phyloP scores from a whole-genome alignment of 2,329 filamentous ascomycete genomes.

The Canariomyces notabilis region DNA sequence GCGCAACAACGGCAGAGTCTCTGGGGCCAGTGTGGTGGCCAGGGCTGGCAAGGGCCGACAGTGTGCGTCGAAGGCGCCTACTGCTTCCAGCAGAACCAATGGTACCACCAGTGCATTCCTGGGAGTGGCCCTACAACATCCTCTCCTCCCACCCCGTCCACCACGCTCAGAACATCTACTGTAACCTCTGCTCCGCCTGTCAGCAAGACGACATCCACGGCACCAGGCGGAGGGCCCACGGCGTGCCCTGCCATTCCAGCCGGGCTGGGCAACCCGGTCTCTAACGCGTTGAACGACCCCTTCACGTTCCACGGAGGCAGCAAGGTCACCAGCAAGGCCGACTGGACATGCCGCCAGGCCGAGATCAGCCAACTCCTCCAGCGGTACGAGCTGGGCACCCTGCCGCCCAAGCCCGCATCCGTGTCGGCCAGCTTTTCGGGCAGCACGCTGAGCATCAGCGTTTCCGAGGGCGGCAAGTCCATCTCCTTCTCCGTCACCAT shows the following conservation, averaged over 20 bases:
- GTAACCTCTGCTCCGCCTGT: conserved; percentile 1
- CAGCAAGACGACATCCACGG: conserved; percentile 1
- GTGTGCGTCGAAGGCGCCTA: conserved; percentile 18
- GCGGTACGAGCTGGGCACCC: conserved; percentile 35
- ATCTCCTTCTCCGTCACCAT: conserved; percentile 32
- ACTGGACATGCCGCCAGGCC: conserved; percentile 38
- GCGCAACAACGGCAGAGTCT: conserved; percentile 18
- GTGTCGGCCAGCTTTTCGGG: conserved; percentile 32
- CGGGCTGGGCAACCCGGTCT: conserved; percentile 14
- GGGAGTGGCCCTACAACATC: conserved; percentile 15
- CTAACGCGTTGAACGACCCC: conserved; percentile 33
- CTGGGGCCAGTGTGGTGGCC: conserved; percentile 25
- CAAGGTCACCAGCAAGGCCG: conserved; percentile 33
- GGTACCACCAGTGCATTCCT: conserved; percentile 22
- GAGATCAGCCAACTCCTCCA: conserved; percentile 36
- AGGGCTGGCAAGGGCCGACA: conserved; percentile 19
- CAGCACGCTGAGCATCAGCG: conserved; percentile 33
- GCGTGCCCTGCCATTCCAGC: conserved; percentile 18
- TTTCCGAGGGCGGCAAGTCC: conserved; percentile 30
- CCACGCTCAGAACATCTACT: conserved; percentile 14
- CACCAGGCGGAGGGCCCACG: conserved; percentile 7
- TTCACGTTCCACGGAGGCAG: conserved; percentile 37
- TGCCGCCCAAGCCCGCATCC: conserved; percentile 32
- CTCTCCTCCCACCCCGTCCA: conserved; percentile 5
- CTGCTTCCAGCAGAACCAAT: conserved; percentile 22